Evolutionary conservation across 2,329 filamentous ascomycete species (phyloP).

Genomic region (Zymoseptoria pseudotritici): DNA sequence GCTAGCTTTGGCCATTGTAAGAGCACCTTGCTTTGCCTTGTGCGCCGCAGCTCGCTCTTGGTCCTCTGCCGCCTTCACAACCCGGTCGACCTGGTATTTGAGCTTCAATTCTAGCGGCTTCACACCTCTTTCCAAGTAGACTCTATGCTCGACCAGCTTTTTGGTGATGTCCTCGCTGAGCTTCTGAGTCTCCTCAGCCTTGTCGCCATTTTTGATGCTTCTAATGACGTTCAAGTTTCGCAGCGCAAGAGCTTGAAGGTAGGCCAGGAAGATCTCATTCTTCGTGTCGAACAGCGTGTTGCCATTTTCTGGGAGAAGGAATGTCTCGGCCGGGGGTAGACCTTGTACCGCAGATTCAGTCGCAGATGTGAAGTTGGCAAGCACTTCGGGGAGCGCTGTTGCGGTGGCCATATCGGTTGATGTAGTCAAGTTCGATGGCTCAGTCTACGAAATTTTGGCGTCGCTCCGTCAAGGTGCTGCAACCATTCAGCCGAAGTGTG

Average conservation of each 20-base stretch:
- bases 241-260: constrained; percentile 85
- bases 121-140: constrained; percentile 89
- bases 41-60: constrained; percentile 44
- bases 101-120: constrained; percentile 82
- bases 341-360: constrained; percentile 52
- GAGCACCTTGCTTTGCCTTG: constrained; percentile 28
- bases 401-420: constrained; percentile 22
- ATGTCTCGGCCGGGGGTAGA: constrained; percentile 49
- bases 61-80: constrained; percentile 78
- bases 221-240: constrained; percentile 45
- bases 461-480: background rate
- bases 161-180: constrained; percentile 60
- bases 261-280: constrained; percentile 93
- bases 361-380: constrained; percentile 47
- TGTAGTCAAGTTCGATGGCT: background rate
- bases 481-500: background rate
- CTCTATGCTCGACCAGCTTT: constrained; percentile 82
- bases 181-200: constrained; percentile 33
- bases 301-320: constrained; percentile 72
- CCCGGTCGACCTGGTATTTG: constrained; percentile 93
- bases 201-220: constrained; percentile 29
- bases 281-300: constrained; percentile 94
- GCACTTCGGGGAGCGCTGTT: constrained; percentile 34
- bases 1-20: constrained; percentile 15
- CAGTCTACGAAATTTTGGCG: background rate